Base-by-base conservation (phyloP, 83 land plant genomes). In the Picea abies region DNA sequence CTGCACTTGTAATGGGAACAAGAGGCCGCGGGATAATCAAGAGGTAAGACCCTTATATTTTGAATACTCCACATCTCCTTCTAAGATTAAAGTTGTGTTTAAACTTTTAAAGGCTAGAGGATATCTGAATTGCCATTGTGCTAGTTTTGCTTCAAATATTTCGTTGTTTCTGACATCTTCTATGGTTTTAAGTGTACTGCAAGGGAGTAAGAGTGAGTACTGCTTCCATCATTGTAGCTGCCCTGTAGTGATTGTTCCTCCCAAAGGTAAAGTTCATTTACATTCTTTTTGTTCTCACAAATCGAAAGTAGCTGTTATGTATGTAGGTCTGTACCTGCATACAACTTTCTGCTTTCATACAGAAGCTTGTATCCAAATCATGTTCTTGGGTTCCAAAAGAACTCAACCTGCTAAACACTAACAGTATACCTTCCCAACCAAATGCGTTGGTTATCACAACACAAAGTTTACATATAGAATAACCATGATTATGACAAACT, bases 171-270 rank as follows among this genome's bases (percentile, higher is more conserved):
- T 82, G 15, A 78, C 12, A 16, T 20, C 9, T 4, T 20, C 17
- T 64, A 23, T 56, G 22, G n/a, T 49, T 71, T 84, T 0, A 87
- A 95, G 97, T 87, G 90, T 93, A 4, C 77, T 95, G 78, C 90
- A 90, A 60, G 97, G 95, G 60, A 95, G 97, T 73, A 92, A 91
- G 26, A 80, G 97, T 35, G 94, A 95, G 83, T 85, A 95, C 82
- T 86, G 87, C 77, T 89, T 91, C 79, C 97, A 91, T 84, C 79
- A 93, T 79, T 88, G 95, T 64, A 91, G 83, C 78, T 63, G 87
- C 79, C 93, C 97, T 37, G 90, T 93, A 11, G 79, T 95, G 22
- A 83, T 95, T 29, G 97, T 95, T 84, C 97, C 97, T 22, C 90
- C 90, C 41, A 93, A 90, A 93, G 96, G 97, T 95, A 58, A 81